Evolutionary conservation across 352 stramenopile species (phyloP), one percentile per base, ranked within the genome.

Genomic region (Plasmopara halstedii): DNA sequence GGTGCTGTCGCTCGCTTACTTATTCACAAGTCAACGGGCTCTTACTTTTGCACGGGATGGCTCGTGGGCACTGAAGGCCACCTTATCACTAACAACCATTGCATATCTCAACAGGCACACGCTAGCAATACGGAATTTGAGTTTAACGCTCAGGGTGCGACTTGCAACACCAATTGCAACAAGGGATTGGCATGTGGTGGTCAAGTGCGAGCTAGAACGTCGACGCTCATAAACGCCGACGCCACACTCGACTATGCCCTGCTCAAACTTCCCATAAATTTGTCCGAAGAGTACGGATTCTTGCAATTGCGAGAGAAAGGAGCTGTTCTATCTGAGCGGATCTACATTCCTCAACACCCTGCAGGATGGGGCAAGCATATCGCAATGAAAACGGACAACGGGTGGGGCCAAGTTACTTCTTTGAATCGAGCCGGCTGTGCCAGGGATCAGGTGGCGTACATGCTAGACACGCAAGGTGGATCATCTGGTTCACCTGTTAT

Each of bases 61-160:
- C 45, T 89, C 8, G n/a, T 88, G 2, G 80, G 80, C 23, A 76
- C 56, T 29, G 73, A 88, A 48, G 77, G 75, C 23, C 77, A 91
- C 53, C 26, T 87, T 29, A 56, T 91, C 31, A 89, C 80, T 3
- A 91, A 91, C 62, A 46, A 88, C 41, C 80, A 89, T 54, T 91
- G 77, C 62, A 87, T 89, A 49, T 61, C 50, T 2, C 53, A 56
- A 20, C 51, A 63, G 22, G 43, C 36, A n/a, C 50, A 85, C 21
- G 80, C 74, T 9, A 59, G 26, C 17, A 67, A 72, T 37, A 85
- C 70, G 2, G 54, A 88, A 38, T 78, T 81, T 36, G 77, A 91
- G 44, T 86, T 91, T 42, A 58, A 54, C 15, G 80, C 77, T 1
- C 59, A 82, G 19, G 62, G 72, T 13, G 26, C 36, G 2, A 58